These are phyloP conservation scores for Choiromyces venosus DNA, from an alignment of 495 filamentous ascomycete species.

Conservation along the genomic window DNA sequence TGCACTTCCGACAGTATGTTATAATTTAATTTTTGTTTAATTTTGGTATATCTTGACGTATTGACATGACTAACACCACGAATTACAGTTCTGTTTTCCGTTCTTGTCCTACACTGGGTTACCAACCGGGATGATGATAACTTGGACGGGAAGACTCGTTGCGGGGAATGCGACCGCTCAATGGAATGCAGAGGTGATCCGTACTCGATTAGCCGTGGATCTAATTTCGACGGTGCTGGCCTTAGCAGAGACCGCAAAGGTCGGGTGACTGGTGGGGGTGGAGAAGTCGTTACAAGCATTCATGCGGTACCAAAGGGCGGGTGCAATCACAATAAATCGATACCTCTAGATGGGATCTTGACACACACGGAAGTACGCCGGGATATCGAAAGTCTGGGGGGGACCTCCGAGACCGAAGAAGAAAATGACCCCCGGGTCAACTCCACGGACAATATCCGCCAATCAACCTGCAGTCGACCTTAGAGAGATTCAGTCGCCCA, in stretches of 20 bases:
- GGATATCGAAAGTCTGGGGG: conserved; percentile 35
- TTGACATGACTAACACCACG: background rate
- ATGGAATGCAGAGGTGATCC: conserved; percentile 8
- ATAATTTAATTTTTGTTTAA: background rate
- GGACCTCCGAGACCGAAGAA: conserved; percentile 18
- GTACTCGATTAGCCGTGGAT: conserved; percentile 26
- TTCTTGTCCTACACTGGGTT: conserved; percentile 42
- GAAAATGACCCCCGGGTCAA: conserved; percentile 16
- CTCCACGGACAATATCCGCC: conserved; percentile 25
- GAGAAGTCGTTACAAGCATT: conserved; percentile 35
- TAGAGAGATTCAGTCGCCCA: background rate
- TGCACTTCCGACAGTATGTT: conserved; percentile 41
- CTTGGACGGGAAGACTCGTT: conserved; percentile 8
- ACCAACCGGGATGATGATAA: conserved; percentile 38
- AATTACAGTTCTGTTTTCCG: conserved; percentile 38
- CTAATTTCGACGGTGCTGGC: conserved; percentile 19
- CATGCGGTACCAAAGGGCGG: conserved; percentile 16
- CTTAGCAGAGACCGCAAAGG: conserved; percentile 14
- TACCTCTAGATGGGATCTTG: conserved; percentile 31
- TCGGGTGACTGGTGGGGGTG: conserved; percentile 8
- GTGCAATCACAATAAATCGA: conserved; percentile 14
- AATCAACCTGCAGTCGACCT: background rate
- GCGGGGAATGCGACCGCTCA: conserved; percentile 27
- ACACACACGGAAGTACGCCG: conserved; percentile 34
- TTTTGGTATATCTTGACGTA: background rate